Percentiles rank a stretch among this genome's conserved stretches.
Conservation (phyloP, 805 yeast genomes). For the Saturnispora bothae region DNA sequence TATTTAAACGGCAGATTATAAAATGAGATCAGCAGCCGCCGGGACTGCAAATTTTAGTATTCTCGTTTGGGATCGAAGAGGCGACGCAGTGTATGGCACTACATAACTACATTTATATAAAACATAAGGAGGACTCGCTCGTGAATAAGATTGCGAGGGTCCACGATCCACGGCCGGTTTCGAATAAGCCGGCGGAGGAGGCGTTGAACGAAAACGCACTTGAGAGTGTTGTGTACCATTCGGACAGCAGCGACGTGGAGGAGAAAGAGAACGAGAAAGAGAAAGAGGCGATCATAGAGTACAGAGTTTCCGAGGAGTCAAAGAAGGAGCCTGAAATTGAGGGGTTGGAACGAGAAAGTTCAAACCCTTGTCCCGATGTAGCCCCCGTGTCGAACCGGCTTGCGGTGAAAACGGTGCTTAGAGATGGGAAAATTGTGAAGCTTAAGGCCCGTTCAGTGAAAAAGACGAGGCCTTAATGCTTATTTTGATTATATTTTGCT, state of each 20-base stretch:
- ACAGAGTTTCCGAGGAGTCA: neutral
- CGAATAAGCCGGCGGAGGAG: neutral
- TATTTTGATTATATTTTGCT: too few relatives aligned
- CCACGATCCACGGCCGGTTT: conserved; percentile 22
- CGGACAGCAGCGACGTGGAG: neutral
- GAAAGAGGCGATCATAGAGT: conserved; percentile 1
- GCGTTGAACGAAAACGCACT: neutral
- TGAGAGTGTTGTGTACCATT: conserved; percentile 3
- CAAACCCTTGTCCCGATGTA: too few relatives aligned
- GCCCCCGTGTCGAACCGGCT: too few relatives aligned
- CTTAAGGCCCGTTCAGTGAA: conserved; percentile 10
- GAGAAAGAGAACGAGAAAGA: neutral
- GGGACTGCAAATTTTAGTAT: too few relatives aligned
- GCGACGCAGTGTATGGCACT: conserved; percentile 36
- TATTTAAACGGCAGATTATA: too few relatives aligned
- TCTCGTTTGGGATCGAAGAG: too few relatives aligned
- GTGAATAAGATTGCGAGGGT: conserved; percentile 31
- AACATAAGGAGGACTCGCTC: conserved; percentile 27
- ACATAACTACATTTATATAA: conserved; percentile 34
- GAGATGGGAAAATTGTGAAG: conserved; percentile 14
- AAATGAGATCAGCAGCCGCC: too few relatives aligned
- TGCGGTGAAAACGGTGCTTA: conserved; percentile 7
- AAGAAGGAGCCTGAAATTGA: neutral
- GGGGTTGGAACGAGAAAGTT: too few relatives aligned
- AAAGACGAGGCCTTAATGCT: too few relatives aligned